A percentile compares a stretch with the other conserved stretches of the same genome.
Conservation (phyloP, 495 filamentous ascomycete genomes). For the Talaromyces wortmannii region DNA sequence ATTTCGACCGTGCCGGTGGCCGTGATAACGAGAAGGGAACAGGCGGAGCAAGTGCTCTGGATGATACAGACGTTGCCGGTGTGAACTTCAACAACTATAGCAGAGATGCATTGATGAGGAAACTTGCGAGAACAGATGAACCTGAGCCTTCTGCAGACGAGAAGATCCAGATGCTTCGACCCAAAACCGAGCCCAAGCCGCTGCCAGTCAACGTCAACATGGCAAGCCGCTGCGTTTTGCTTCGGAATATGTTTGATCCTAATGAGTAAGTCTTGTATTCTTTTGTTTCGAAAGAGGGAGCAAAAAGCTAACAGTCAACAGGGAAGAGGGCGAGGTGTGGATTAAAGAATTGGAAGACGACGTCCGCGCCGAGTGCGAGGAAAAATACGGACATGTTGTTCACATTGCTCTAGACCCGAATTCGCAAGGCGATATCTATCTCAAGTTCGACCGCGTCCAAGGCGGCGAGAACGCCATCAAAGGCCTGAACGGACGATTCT, state of each 20-base stretch:
- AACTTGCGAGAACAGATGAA: constrained; percentile 94
- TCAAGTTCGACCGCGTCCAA: constrained; percentile 92
- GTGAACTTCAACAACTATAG: constrained; percentile 99
- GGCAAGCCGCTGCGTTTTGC: constrained; percentile 88
- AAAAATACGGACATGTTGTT: constrained; percentile 95
- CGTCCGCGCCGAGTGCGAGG: constrained; percentile 85
- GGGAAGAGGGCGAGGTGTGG: constrained; percentile 84
- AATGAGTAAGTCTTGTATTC: constrained; percentile 60
- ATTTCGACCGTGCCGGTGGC: constrained; percentile 89
- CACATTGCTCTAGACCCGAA: constrained; percentile 95
- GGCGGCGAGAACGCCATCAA: constrained; percentile 97
- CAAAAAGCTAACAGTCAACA: constrained; percentile 41
- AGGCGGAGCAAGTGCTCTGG: constrained; percentile 88
- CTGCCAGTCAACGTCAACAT: constrained; percentile 82
- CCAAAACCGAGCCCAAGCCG: constrained; percentile 75
- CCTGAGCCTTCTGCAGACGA: constrained; percentile 56
- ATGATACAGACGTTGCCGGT: constrained; percentile 96
- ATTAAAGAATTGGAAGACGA: constrained; percentile 92
- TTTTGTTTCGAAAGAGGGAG: background rate
- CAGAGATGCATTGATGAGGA: constrained; percentile 95
- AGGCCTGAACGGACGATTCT: constrained; percentile 93
- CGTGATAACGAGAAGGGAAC: constrained; percentile 85
- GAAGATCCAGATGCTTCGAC: constrained; percentile 64
- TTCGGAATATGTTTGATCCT: constrained; percentile 94
- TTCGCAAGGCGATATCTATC: constrained; percentile 91